phyloP scores from a whole-genome alignment of 495 filamentous ascomycete genomes.

The Tricharina praecox region DNA sequence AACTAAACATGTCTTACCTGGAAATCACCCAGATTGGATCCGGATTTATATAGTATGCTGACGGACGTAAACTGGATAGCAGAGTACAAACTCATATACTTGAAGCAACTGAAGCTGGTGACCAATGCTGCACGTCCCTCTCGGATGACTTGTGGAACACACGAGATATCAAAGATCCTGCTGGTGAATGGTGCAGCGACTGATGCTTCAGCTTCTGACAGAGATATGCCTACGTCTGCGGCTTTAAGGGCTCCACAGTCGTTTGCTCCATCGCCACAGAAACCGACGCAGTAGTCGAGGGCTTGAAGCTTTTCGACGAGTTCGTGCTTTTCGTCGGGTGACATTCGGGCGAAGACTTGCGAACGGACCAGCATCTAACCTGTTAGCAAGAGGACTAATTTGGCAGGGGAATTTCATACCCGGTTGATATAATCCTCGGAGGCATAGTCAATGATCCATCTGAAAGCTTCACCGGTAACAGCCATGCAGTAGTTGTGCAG shows the following conservation, averaged over 20 bases:
- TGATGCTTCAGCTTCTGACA: constrained; percentile 94
- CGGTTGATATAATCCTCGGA: constrained; percentile 54
- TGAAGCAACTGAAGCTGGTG: constrained; percentile 98
- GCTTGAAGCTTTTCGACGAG: constrained; percentile 93
- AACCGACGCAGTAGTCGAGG: constrained; percentile 87
- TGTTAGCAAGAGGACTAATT: constrained; percentile 22
- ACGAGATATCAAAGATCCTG: constrained; percentile 87
- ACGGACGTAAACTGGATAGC: constrained; percentile 99
- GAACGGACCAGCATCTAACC: constrained; percentile 68
- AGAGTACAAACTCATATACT: constrained; percentile 98
- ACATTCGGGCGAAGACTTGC: constrained; percentile 96
- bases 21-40: constrained; percentile 91
- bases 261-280: constrained; percentile 96
- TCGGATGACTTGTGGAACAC: constrained; percentile 81
- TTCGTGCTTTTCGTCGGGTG: constrained; percentile 97
- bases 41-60: constrained; percentile 90
- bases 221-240: constrained; percentile 94
- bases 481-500: constrained; percentile 72
- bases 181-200: constrained; percentile 97
- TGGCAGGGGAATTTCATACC: too few species aligned
- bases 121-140: constrained; percentile 90
- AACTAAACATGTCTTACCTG: constrained; percentile 45
- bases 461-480: constrained; percentile 81
- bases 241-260: constrained; percentile 96
- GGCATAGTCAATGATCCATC: constrained; percentile 88